phyloP scores from a whole-genome alignment of 2,329 filamentous ascomycete species.

The Triangularia verruculosa region DNA sequence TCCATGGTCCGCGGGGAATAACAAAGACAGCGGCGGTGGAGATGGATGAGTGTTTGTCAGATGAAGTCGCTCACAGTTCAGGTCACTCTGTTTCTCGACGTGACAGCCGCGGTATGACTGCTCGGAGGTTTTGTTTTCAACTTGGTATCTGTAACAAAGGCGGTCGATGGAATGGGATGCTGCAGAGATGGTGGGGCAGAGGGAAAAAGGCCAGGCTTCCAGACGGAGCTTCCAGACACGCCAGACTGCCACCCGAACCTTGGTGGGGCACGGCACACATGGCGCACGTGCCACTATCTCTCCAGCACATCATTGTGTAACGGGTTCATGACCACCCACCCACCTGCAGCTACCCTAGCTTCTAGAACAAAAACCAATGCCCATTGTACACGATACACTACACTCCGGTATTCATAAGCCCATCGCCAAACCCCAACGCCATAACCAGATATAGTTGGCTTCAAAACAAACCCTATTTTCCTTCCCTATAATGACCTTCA shows the following conservation, averaged over 20 bases:
- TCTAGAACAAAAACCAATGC: not conserved
- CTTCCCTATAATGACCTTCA: not conserved
- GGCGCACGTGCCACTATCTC: conserved; percentile 3
- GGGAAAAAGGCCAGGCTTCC: conserved; percentile 4
- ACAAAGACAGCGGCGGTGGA: not conserved
- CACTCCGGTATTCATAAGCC: not conserved
- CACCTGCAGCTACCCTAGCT: not conserved
- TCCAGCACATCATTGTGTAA: not conserved
- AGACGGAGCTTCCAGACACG: too few species aligned
- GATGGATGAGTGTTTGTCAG: not conserved
- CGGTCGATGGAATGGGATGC: conserved; percentile 14
- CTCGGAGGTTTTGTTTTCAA: not conserved
- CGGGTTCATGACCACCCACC: not conserved
- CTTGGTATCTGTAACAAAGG: conserved; percentile 16
- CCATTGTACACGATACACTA: not conserved
- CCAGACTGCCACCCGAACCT: conserved; percentile 3
- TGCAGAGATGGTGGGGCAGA: conserved; percentile 19
- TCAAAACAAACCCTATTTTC: conserved; percentile 3
- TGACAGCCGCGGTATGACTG: not conserved
- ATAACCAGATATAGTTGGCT: not conserved
- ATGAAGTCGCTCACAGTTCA: not conserved
- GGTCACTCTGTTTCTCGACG: not conserved
- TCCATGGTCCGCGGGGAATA: conserved; percentile 17
- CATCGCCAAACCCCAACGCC: not conserved
- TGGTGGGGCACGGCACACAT: conserved; percentile 11